Evolutionary conservation across 768 basidiomycete species (phyloP).

Genomic region (Chlorophyllum brunneum): DNA sequence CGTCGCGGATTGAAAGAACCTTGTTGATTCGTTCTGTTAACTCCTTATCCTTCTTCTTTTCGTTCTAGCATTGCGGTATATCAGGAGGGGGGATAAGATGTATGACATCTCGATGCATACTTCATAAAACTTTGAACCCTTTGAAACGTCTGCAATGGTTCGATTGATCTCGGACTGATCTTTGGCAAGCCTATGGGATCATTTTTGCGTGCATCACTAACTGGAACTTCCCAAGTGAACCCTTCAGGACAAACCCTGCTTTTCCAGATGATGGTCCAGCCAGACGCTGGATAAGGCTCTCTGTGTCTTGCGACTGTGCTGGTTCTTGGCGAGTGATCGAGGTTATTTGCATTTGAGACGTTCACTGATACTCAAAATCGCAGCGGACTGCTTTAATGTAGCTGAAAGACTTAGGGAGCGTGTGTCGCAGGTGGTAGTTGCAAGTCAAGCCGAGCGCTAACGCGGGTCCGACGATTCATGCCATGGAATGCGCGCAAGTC

Average conservation of each 20-base stretch:
- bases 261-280: slow-evolving; percentile 89
- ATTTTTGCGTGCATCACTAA: slow-evolving; percentile 1
- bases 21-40: slow-evolving; percentile 72
- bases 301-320: slow-evolving; percentile 54
- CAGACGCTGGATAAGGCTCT: slow-evolving; percentile 71
- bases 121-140: slow-evolving; percentile 92
- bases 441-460: no score
- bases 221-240: not conserved
- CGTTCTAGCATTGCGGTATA: slow-evolving; percentile 51
- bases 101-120: slow-evolving; percentile 29
- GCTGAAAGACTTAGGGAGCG: no score
- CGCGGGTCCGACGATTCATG: no score
- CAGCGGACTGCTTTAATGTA: not conserved
- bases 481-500: no score
- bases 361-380: not conserved
- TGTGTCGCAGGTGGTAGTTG: not conserved
- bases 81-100: not conserved
- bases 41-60: slow-evolving; percentile 86
- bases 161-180: slow-evolving; percentile 85
- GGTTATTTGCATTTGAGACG: not conserved
- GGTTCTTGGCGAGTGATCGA: slow-evolving; percentile 1
- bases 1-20: slow-evolving; percentile 63
- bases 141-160: slow-evolving; percentile 86
- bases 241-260: slow-evolving; percentile 62
- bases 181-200: slow-evolving; percentile 50